These are phyloP conservation scores for Cucumis melo DNA, from an alignment of 306 rosid genomes.

Conservation along the genomic window DNA sequence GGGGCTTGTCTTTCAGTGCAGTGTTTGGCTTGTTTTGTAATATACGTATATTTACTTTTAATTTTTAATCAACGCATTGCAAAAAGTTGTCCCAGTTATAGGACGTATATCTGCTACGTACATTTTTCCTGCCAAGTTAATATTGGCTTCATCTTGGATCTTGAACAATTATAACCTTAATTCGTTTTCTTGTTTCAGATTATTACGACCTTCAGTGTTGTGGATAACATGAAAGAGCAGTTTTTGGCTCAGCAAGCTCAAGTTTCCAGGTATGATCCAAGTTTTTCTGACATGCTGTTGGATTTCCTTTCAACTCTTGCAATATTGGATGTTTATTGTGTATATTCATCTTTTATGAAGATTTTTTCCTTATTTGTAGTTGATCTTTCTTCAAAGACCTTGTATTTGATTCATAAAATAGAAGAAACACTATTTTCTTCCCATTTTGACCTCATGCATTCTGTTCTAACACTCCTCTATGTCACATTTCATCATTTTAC, in stretches of 20 bases:
- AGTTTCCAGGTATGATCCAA: conserved; percentile 41
- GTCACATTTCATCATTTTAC: background rate
- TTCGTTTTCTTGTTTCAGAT: conserved; percentile 45
- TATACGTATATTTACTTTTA: background rate
- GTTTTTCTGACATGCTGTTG: background rate
- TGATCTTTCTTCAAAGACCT: no score
- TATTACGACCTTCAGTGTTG: conserved; percentile 87
- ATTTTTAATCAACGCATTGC: background rate
- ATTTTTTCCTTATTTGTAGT: no score
- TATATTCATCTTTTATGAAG: no score
- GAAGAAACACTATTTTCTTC: no score
- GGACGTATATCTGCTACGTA: background rate
- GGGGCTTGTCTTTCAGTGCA: background rate
- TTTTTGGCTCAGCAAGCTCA: conserved; percentile 53
- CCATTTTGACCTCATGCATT: background rate
- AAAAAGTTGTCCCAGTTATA: background rate
- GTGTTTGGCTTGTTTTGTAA: background rate
- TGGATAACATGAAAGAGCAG: conserved; percentile 88
- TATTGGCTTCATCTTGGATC: background rate
- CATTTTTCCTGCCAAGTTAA: background rate
- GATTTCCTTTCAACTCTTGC: no score
- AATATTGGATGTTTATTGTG: no score
- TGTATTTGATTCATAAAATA: no score
- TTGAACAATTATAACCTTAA: background rate
- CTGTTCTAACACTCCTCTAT: background rate